These are phyloP conservation scores for Theileria luwenshuni DNA, from an alignment of 169 alveolate species.

Conservation along the genomic window DNA sequence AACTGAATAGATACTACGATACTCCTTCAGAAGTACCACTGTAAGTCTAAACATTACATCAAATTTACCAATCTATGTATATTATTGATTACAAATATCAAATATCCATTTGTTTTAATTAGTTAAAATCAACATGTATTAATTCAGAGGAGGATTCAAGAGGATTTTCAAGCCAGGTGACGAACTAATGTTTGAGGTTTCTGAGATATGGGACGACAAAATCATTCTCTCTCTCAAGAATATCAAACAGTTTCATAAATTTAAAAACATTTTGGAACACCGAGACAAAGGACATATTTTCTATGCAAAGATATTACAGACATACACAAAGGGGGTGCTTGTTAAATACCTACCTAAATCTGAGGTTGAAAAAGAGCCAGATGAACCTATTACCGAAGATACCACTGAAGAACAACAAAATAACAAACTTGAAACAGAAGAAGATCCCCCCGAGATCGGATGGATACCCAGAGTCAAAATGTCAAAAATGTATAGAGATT, in stretches of 20 bases:
- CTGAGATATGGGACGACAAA: slow-evolving; percentile 34
- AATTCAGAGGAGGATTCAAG: slow-evolving; percentile 58
- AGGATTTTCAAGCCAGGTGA: slow-evolving; percentile 44
- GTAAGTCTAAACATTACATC: too few relatives aligned
- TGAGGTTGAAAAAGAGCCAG: background rate
- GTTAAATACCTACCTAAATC: too few relatives aligned
- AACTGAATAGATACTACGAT: slow-evolving; percentile 19
- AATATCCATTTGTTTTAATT: too few relatives aligned
- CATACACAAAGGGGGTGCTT: slow-evolving; percentile 39
- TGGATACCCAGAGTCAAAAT: slow-evolving; percentile 32
- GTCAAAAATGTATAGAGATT: slow-evolving; percentile 14
- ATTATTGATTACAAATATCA: background rate
- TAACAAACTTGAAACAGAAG: background rate
- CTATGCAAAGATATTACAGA: slow-evolving; percentile 38
- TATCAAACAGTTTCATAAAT: slow-evolving; percentile 33
- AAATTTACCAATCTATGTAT: background rate
- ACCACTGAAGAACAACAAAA: background rate
- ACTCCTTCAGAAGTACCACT: slow-evolving; percentile 51
- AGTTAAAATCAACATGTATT: too few relatives aligned
- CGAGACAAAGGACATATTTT: slow-evolving; percentile 23
- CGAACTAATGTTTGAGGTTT: slow-evolving; percentile 53
- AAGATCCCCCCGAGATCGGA: slow-evolving; percentile 23
- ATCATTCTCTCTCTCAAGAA: slow-evolving; percentile 42
- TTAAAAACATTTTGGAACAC: slow-evolving; percentile 33
- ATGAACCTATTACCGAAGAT: background rate